Evolutionary conservation across 345 rosid species (phyloP), one percentile per base, ranked within the genome.

Genomic region (Arabidopsis suecica): DNA sequence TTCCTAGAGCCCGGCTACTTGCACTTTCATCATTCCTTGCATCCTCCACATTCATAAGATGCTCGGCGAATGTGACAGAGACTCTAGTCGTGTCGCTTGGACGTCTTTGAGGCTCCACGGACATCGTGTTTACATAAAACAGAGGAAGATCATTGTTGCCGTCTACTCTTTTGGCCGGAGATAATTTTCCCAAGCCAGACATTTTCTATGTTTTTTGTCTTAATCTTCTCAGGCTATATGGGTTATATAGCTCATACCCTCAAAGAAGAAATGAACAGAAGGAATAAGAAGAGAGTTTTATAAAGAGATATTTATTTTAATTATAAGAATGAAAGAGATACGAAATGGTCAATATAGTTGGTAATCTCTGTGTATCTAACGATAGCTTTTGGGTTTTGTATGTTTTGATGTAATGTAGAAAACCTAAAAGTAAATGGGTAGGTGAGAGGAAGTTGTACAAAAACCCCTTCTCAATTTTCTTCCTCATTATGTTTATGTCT

Each of bases 11-110:
- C 9, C 49, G 72, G 9, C 51, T 60, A 12, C 79, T 72, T 23
- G 50, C 72, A 9, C 78, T 59, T 1, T 51, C 73, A 20, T 84
- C 85, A 13, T 22, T 64, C 4, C 80, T 84, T 16, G 86, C 83
- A 8, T 85, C 94, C 23, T 91, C 94, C 1, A 89, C 96, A 4
- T 65, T 75, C 84, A 28, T 83, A 3, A 89, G 80, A 36, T 91
- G 88, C 77, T 89, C 93, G 0, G 90, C 89, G 7, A 91, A 84
- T 3, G 91, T 85, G 2, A 76, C 80, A 54, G 91, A 75, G 47
- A 80, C 79, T 7, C 72, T 38, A 32, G 87, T 72, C 13, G 58
- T 80, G 34, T 78, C 58, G 45, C 48, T 71, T 42, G 87, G 74
- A 73, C 61, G 44, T 7, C 81, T 80, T 59, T 73, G 86, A 67